Evolutionary conservation across 805 yeast species (phyloP).

Genomic region (Kodamaea sagamina): DNA sequence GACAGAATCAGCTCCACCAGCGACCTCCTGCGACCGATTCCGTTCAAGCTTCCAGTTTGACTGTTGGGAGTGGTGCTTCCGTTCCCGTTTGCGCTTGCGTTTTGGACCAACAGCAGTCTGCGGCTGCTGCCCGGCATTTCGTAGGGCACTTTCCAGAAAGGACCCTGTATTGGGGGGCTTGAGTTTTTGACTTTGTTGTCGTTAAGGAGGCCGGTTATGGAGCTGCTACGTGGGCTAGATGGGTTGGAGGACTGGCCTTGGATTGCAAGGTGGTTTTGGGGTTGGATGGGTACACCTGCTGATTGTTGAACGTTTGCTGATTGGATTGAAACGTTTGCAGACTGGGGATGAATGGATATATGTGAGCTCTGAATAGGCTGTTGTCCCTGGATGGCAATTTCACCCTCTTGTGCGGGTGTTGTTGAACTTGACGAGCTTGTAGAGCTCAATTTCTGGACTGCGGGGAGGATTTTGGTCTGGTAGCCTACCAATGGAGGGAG

Average conservation of each 20-base stretch:
- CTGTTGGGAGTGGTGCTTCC: neutral
- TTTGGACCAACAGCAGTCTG: constrained; percentile 17
- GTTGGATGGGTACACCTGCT: too few relatives aligned
- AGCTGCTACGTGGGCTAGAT: constrained; percentile 5
- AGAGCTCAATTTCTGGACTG: constrained; percentile 2
- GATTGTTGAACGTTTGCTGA: too few relatives aligned
- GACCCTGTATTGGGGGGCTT: constrained; percentile 40
- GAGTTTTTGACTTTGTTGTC: constrained; percentile 16
- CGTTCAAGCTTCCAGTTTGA: constrained; percentile 8
- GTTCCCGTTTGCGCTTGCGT: constrained; percentile 9
- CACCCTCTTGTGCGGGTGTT: too few relatives aligned
- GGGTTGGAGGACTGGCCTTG: constrained; percentile 8
- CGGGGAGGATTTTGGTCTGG: constrained; percentile 8
- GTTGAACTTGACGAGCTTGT: constrained; percentile 1
- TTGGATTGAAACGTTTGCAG: too few relatives aligned
- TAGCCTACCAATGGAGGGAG: constrained; percentile 32
- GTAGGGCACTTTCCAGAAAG: constrained; percentile 65
- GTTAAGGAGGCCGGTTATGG: constrained; percentile 8
- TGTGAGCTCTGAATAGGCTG: too few relatives aligned
- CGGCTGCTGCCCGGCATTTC: constrained; percentile 46
- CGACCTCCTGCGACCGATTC: constrained; percentile 34
- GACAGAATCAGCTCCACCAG: constrained; percentile 55
- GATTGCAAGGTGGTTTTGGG: constrained; percentile 15
- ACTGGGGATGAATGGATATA: too few relatives aligned
- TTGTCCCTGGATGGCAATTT: too few relatives aligned